phyloP scores from a whole-genome alignment of 75 land plant species.

The Azolla pinnata region DNA sequence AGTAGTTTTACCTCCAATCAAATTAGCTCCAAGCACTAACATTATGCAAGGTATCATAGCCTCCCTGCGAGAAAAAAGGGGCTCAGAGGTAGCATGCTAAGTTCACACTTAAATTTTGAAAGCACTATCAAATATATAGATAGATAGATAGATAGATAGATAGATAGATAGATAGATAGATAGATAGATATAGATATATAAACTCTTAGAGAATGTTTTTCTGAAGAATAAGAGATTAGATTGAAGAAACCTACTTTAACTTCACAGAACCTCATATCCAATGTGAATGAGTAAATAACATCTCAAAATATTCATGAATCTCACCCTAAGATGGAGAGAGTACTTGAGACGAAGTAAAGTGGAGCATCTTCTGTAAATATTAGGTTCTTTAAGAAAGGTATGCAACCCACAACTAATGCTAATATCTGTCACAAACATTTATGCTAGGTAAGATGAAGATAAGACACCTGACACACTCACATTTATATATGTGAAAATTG shows the following conservation, averaged over 20 bases:
- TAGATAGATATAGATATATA: no score
- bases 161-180: no score
- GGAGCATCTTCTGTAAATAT: constrained; percentile 62
- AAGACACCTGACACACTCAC: neutral
- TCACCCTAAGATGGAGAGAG: constrained; percentile 71
- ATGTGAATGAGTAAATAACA: no score
- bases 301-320: constrained; percentile 2
- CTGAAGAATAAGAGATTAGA: no score
- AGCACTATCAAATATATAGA: neutral
- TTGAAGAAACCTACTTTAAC: no score
- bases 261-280: neutral
- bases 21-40: constrained; percentile 87
- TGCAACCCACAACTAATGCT: constrained; percentile 47
- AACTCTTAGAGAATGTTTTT: no score
- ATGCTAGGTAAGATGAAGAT: neutral
- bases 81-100: neutral
- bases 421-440: constrained; percentile 30
- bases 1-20: constrained; percentile 80
- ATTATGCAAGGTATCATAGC: constrained; percentile 96
- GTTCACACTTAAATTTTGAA: neutral
- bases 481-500: neutral
- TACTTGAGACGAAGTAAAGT: constrained; percentile 61
- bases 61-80: constrained; percentile 40
- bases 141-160: neutral
- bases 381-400: constrained; percentile 50